Conservation (phyloP, 139 green algal genomes). For the Asterochloris erici region DNA sequence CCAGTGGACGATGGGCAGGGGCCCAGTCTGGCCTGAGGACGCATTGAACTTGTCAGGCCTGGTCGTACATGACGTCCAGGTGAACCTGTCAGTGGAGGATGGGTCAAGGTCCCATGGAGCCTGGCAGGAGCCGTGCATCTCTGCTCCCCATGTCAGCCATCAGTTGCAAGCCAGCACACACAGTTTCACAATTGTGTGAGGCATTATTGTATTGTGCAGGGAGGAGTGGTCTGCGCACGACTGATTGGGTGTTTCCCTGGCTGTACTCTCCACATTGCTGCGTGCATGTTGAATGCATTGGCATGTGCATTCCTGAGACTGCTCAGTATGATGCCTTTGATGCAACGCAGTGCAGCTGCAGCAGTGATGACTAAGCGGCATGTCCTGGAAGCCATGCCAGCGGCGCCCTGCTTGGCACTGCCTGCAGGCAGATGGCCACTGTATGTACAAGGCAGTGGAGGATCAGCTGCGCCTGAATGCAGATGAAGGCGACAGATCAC, state of each 20-base stretch:
- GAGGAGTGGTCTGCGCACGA: no score
- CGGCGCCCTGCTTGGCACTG: background rate
- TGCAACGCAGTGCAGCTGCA: background rate
- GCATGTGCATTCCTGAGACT: background rate
- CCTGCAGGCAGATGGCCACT: slow-evolving; percentile 86
- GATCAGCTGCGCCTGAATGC: slow-evolving; percentile 67
- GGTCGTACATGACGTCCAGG: background rate
- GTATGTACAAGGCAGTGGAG: slow-evolving; percentile 79
- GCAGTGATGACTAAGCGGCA: background rate
- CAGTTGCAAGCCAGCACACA: no score
- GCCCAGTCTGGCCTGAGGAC: background rate
- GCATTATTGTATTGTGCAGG: no score
- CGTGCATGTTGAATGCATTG: background rate
- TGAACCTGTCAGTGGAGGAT: background rate
- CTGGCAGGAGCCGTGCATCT: no score
- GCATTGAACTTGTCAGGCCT: background rate
- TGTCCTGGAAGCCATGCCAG: background rate
- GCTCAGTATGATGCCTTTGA: background rate
- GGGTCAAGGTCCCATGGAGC: background rate
- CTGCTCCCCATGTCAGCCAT: no score
- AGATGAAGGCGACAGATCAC: background rate
- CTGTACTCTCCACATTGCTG: background rate
- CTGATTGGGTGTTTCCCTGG: background rate
- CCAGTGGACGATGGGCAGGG: background rate
- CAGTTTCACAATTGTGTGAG: no score